Evolutionary conservation across 805 yeast species (phyloP).

Genomic region (Candida ponderosae): DNA sequence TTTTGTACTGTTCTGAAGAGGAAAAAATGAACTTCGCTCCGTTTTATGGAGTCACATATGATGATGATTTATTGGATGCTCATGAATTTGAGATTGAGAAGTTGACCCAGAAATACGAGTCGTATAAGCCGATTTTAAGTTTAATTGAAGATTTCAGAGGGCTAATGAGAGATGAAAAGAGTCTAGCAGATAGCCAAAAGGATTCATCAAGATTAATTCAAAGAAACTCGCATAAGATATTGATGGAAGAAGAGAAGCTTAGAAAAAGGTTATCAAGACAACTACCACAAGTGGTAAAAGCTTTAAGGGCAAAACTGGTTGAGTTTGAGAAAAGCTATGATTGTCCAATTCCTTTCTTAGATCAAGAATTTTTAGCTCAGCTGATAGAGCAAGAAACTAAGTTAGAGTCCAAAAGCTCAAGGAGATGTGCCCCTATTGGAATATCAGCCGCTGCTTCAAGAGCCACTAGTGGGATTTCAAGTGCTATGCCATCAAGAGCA

Average conservation of each 20-base stretch:
- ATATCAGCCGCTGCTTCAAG: conserved; percentile 8
- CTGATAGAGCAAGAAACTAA: conserved; percentile 20
- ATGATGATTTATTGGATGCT: conserved; percentile 51
- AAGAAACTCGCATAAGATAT: conserved; percentile 69
- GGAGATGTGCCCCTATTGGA: conserved; percentile 6
- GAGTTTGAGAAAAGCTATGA: conserved; percentile 39
- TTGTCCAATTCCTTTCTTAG: conserved; percentile 22
- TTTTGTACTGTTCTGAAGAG: conserved; percentile 47
- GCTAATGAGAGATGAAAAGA: conserved; percentile 50
- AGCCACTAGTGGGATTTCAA: conserved; percentile 8
- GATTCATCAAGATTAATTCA: conserved; percentile 75
- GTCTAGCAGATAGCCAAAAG: conserved; percentile 60
- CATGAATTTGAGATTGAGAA: conserved; percentile 57
- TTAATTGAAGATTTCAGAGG: conserved; percentile 48
- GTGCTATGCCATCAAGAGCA: conserved; percentile 13
- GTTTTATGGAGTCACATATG: conserved; percentile 33
- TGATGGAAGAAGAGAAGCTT: conserved; percentile 72
- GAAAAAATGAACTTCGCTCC: conserved; percentile 40
- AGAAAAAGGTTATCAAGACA: conserved; percentile 60
- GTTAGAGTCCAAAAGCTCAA: conserved; percentile 9
- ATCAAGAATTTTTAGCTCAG: conserved; percentile 19
- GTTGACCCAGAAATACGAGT: conserved; percentile 41
- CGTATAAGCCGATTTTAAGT: conserved; percentile 46
- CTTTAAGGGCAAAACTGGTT: conserved; percentile 37
- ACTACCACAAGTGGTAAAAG: conserved; percentile 55